Evolutionary conservation across 2,329 filamentous ascomycete species (phyloP), one percentile per base, ranked within the genome.

Genomic region (Phyllosticta citriasiana): DNA sequence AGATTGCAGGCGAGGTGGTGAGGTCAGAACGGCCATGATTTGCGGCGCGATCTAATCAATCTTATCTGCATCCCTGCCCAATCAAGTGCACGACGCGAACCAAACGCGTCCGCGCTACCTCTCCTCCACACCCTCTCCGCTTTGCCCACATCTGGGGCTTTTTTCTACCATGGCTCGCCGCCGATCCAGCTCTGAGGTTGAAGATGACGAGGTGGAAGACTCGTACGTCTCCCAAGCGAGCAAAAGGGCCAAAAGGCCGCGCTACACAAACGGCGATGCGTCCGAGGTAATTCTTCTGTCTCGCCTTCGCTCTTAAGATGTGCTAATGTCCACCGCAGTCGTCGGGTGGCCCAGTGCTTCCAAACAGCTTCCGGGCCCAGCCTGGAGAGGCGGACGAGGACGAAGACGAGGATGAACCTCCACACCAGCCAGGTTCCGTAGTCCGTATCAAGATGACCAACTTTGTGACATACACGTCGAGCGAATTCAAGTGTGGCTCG

Each of bases 391-490:
- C 33, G 24, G 63, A 64, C 47, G 61, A 22, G 19, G 19, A 57
- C 24, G 63, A 61, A 25, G 57, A 47, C 9, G 57, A 63, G 27
- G 61, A 30, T 30, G 27, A 30, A 66, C 53, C 52, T 7, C 70
- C 50, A 24, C 61, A 63, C 14, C 69, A 89, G 65, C 86, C 91
- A 2, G 94, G 94, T 10, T 88, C 94, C 9, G 95, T 99, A 66
- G 86, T 97, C 56, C 85, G 92, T 40, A 91, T 99, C 55, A 88
- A 85, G 66, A 81, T 97, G 53, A 83, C 82, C 56, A 89, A 97
- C 74, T 99, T 99, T 68, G 91, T 99, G 60, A 99, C 94, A 0
- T 99, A 99, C 75, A 91, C 89, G 57, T 85, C 87, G 59, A 93
- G 91, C 60, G 92, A 96, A 66, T 97, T 97, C 73, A 84, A 88